Base-by-base conservation (phyloP, 768 basidiomycete species). In the Suillus lakei region DNA sequence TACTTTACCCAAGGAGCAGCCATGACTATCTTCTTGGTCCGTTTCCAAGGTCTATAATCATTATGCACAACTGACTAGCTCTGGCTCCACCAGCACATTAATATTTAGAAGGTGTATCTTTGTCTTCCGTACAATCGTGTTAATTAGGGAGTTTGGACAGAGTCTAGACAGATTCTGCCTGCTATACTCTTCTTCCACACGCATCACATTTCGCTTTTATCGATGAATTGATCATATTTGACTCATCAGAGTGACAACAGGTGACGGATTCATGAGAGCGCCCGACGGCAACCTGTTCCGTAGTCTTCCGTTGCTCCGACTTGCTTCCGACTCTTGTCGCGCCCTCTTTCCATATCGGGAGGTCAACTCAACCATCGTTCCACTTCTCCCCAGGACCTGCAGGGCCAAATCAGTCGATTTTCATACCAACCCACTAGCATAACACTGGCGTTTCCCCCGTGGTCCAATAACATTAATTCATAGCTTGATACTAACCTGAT, bases 331-430 rank as follows among this genome's bases (percentile, higher is more conserved):
- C 53, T n/a, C 30, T 54, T n/a, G 30, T 54, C 53, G 6, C 5
- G 48, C 5, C 30, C 8, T 10, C 3, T n/a, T 54, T 54, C 53
- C 12, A 54, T n/a, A 54, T 54, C 12, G 12, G 53, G 53, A n/a
- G 18, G 5, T 21, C 30, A 9, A 32, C 51, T 21, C 15, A 32
- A 4, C 21, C 21, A 59, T 59, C 58, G 58, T 59, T 59, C 58
- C 58, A 59, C 58, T 43, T 59, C 38, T 26, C 61, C 23, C 50
- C 30, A 55, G 23, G 39, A 15, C 51, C 39, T 61, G 30, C 32
- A 50, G 50, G 34, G 34, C 7, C 50, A 62, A 59, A 63, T 63
- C 36, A 63, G 62, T 41, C 62, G 32, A 59, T 63, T 63, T 63
- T 63, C 62, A 50, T 63, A 26, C 61, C 30, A 18, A 38, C 18